Evolutionary conservation across 2,329 filamentous ascomycete species (phyloP).

Genomic region (Aspergillus niger): DNA sequence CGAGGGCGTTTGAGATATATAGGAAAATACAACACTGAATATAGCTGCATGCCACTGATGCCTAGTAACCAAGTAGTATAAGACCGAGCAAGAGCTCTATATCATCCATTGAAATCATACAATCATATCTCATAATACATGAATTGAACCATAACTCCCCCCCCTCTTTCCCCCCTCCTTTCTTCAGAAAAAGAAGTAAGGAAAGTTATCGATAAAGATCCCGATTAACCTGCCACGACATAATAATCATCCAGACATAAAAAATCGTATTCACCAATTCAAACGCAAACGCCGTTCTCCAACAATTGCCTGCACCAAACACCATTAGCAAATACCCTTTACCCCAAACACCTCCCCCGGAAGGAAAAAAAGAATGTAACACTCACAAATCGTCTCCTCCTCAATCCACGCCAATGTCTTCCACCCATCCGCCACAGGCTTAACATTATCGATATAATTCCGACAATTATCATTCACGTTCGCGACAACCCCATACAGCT

Average conservation of each 20-base stretch:
- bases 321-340: not conserved
- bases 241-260: constrained; percentile 66
- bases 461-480: constrained; percentile 63
- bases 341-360: not conserved
- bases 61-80: not conserved
- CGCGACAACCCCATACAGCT: constrained; percentile 59
- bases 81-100: not conserved
- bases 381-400: constrained; percentile 63
- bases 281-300: constrained; percentile 65
- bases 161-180: not conserved
- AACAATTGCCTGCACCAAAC: constrained; percentile 54
- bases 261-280: constrained; percentile 66
- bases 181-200: not conserved
- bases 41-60: not conserved
- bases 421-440: constrained; percentile 49
- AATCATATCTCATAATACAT: constrained; percentile 8
- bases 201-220: constrained; percentile 29
- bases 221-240: constrained; percentile 57
- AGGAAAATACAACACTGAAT: not conserved
- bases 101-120: not conserved
- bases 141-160: too few relatives aligned
- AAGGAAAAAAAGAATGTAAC: constrained; percentile 1
- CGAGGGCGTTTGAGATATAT: constrained; percentile 26
- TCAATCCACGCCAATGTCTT: constrained; percentile 64
- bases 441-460: constrained; percentile 54